Conservation (phyloP, 2,329 filamentous ascomycete genomes). For the Neonectria punicea region DNA sequence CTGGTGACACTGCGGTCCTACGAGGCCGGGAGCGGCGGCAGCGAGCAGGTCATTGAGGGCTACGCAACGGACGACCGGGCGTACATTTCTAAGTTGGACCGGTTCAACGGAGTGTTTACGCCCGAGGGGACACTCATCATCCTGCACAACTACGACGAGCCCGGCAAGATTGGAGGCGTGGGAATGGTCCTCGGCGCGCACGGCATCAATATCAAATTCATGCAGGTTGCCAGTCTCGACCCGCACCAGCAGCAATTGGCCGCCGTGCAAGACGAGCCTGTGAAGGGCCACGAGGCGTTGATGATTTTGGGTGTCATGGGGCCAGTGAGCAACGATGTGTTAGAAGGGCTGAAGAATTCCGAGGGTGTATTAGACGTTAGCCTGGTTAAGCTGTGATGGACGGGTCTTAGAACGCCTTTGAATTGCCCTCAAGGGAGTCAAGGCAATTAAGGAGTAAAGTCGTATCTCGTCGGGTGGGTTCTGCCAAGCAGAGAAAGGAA, state of each 20-base stretch:
- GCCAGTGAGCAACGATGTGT: slow-evolving; percentile 66
- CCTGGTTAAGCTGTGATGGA: slow-evolving; percentile 56
- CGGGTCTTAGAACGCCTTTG: background rate
- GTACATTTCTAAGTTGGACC: slow-evolving; percentile 78
- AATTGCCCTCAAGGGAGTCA: background rate
- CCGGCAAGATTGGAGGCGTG: slow-evolving; percentile 84
- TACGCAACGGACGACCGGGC: slow-evolving; percentile 72
- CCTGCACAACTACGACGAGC: slow-evolving; percentile 82
- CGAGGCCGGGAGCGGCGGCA: slow-evolving; percentile 42
- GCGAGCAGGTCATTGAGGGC: slow-evolving; percentile 67
- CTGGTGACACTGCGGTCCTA: slow-evolving; percentile 75
- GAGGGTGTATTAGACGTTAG: slow-evolving; percentile 68
- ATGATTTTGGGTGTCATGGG: slow-evolving; percentile 84
- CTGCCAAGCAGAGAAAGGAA: background rate
- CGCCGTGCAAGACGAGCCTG: slow-evolving; percentile 36
- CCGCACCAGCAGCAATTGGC: slow-evolving; percentile 23
- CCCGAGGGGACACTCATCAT: slow-evolving; percentile 81
- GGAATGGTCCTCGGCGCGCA: slow-evolving; percentile 75
- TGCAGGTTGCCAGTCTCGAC: slow-evolving; percentile 74
- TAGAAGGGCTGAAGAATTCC: slow-evolving; percentile 58
- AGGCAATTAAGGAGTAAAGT: background rate
- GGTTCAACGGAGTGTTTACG: slow-evolving; percentile 78
- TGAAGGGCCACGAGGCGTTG: slow-evolving; percentile 73
- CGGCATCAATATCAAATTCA: slow-evolving; percentile 82
- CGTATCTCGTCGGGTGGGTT: background rate